Evolutionary conservation across 371 early-diverging fungal species (phyloP).

Genomic region (Synchytrium microbalum): DNA sequence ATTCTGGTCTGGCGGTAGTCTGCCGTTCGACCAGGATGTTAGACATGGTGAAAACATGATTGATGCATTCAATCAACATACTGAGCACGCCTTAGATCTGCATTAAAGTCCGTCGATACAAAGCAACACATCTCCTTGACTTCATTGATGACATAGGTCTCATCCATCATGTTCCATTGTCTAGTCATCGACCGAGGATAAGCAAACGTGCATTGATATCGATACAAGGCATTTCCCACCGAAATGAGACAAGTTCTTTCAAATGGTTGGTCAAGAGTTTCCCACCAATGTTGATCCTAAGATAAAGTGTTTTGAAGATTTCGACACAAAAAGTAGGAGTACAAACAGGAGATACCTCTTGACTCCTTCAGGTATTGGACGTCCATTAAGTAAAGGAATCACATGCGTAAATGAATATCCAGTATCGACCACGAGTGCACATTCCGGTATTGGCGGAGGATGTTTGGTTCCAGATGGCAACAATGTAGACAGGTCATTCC

Average conservation of each 20-base stretch:
- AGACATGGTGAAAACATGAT: neutral
- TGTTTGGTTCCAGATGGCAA: conserved; percentile 9
- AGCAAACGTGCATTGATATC: neutral
- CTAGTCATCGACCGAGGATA: conserved; percentile 16
- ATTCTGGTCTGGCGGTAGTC: conserved; percentile 17
- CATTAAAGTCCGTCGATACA: conserved; percentile 57
- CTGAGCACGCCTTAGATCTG: conserved; percentile 59
- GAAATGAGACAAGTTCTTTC: conserved; percentile 81
- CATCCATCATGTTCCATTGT: conserved; percentile 89
- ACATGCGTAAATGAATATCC: conserved; percentile 79
- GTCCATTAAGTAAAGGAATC: conserved; percentile 58
- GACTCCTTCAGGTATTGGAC: conserved; percentile 46
- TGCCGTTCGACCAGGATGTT: neutral
- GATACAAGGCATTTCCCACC: conserved; percentile 35
- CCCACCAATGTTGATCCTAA: conserved; percentile 74
- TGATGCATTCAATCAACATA: conserved; percentile 18
- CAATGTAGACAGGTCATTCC: neutral
- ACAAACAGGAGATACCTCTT: conserved; percentile 24
- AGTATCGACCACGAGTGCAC: conserved; percentile 66
- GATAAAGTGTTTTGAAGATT: neutral
- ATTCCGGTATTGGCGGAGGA: conserved; percentile 41
- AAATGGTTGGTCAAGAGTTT: conserved; percentile 76
- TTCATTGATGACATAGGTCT: conserved; percentile 70
- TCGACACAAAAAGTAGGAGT: neutral
- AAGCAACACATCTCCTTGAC: conserved; percentile 79